Base-by-base conservation (phyloP, 495 filamentous ascomycete genomes). In the Tuber borchii region DNA sequence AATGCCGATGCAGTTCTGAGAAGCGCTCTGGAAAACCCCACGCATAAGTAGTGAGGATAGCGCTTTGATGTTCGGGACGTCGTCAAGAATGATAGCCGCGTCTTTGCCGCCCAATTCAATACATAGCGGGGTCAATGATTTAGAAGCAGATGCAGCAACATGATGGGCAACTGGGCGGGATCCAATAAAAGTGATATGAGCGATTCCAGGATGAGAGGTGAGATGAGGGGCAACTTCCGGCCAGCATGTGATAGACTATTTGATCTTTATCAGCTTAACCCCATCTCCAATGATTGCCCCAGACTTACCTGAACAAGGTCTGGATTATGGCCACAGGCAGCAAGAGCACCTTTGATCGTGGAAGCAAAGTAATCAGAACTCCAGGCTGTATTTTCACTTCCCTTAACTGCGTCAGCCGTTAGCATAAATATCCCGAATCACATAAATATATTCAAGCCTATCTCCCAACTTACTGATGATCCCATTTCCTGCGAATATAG, bases 101-200 rank as follows among this genome's bases (percentile, higher is more conserved):
- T 99, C 95, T 84, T 99, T 99, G 70, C 95, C 95, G 74, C 95
- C 95, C 4, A 98, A 88, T 83, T 99, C 95, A 42, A 97, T 90
- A 71, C 91, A 90, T 2, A 97, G 88, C 1, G 96, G 95, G 4
- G 88, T 97, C 2, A 99, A 88, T 31, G 88, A 85, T 82, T 92
- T 93, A 43, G 96, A 92, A 37, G 95, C 93, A 1, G 91, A 93
- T 73, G 89, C 89, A 79, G 92, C 93, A 74, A 99, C 95, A 76
- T 92, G 88, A 84, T 96, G 92, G 51, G 94, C 95, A 43, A 97
- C 90, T 5, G 91, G 90, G 8, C 90, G 88, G 31, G 92, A 95
- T 73, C 95, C 95, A 84, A 99, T 99, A 86, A 99, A 99, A n/a
- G 95, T 98, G 74, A 99, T 86, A 82, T 99, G 96, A 45, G 89